These are phyloP conservation scores for Prinsepia uniflora DNA, from an alignment of 306 rosid species.

Conservation along the genomic window DNA sequence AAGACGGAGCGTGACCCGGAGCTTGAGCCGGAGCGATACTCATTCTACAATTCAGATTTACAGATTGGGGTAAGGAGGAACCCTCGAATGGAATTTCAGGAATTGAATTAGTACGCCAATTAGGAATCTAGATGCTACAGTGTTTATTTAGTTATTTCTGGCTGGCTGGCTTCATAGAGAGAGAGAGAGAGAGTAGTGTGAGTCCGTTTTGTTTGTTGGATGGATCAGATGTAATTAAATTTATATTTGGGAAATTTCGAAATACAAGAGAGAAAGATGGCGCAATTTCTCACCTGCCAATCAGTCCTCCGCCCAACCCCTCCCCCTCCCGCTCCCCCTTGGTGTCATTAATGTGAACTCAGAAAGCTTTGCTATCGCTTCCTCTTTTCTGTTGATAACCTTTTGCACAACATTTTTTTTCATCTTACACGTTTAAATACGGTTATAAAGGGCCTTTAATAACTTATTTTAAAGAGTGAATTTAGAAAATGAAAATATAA, in stretches of 20 bases:
- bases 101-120: too few species aligned
- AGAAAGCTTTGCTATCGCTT: neutral
- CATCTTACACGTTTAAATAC: too few species aligned
- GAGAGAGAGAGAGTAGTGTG: neutral
- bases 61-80: neutral
- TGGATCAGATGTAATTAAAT: neutral
- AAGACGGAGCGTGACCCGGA: neutral
- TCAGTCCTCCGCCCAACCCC: neutral
- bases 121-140: too few species aligned
- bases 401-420: too few species aligned
- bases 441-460: too few species aligned
- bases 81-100: neutral
- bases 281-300: neutral
- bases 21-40: neutral
- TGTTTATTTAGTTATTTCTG: neutral
- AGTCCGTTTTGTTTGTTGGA: neutral
- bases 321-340: too few species aligned
- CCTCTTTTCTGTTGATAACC: too few species aligned
- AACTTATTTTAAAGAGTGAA: too few species aligned
- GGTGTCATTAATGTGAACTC: neutral
- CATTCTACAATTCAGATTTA: neutral
- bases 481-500: too few species aligned
- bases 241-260: neutral
- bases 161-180: neutral
- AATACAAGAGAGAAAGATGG: neutral